Evolutionary conservation across 78 protist species (phyloP), one percentile per base, ranked within the genome.

Genomic region (Acrasis kona): DNA sequence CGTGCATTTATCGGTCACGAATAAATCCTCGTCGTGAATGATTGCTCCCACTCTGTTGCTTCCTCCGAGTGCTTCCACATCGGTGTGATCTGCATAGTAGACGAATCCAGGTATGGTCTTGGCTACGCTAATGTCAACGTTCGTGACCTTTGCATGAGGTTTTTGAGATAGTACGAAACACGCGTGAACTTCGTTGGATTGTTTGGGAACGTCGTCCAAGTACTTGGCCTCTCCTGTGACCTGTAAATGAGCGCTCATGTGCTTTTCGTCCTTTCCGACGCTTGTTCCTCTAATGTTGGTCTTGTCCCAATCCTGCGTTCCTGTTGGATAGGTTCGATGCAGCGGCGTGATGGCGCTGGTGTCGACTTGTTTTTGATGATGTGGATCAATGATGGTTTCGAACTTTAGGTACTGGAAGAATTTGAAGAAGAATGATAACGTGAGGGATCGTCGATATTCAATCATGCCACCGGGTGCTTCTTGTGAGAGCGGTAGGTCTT

Each of bases 381-480:
- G 75, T 50, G 75, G 10, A 10, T 65, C 10, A 39, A 68, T 39
- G 39, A 38, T 39, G 5, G 76, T 29, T 12, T 77, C 7, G 30
- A 41, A 39, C 0, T 28, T 28, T 5, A 85, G 78, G 10, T 70
- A 34, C 28, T 82, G 35, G 39, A 76, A 91, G 82, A 82, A 90
- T 77, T 91, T 91, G 87, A 81, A 91, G 75, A 91, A 79, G 82
- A 85, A 83, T 35, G 88, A 69, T 27, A 82, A 30, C 5, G 85
- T 84, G 39, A 91, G 65, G 5, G 85, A 70, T 38, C 74, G 27
- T 36, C 95, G 76, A 83, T 78, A 91, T 29, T 78, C 90, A 29
- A 79, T 75, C 91, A 83, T 83, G 65, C 95, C 95, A 36, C 95
- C 95, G n/a, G 95, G 91, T 3, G 82, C 83, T 50, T 74, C 75